A percentile compares a stretch with the other conserved stretches of the same genome.
Conservation (phyloP, 495 filamentous ascomycete genomes). For the Trichoderma parareesei region DNA sequence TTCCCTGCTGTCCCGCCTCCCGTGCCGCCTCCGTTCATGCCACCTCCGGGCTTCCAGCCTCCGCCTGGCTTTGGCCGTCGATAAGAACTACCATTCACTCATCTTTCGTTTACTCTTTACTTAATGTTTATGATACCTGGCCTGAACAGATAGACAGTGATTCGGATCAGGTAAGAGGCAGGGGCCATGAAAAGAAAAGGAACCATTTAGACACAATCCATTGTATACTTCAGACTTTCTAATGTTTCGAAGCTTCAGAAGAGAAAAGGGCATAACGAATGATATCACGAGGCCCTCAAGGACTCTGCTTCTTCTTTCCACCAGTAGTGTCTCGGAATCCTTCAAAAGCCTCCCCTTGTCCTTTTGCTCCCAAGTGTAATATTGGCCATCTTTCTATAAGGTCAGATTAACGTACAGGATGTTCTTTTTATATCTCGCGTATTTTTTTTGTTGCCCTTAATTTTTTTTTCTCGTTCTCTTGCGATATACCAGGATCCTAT, state of each 20-base stretch:
- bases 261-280: background rate
- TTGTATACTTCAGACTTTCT: background rate
- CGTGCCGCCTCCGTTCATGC: slow-evolving; percentile 17
- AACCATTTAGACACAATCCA: background rate
- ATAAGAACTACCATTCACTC: background rate
- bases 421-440: background rate
- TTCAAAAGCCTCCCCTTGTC: background rate
- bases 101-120: background rate
- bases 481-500: background rate
- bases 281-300: background rate
- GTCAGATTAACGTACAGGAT: background rate
- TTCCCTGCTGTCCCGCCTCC: slow-evolving; percentile 22
- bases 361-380: background rate
- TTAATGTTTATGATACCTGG: background rate
- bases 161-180: slow-evolving; percentile 1
- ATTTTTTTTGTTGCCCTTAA: background rate
- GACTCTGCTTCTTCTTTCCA: background rate
- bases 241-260: background rate
- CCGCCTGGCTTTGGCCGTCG: slow-evolving; percentile 19
- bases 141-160: background rate
- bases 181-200: background rate
- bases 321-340: background rate
- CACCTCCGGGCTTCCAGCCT: slow-evolving; percentile 14
- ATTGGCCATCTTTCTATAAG: background rate
- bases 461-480: background rate